Conservation (phyloP, 2,329 filamentous ascomycete species). For the Penicillium sp. region DNA sequence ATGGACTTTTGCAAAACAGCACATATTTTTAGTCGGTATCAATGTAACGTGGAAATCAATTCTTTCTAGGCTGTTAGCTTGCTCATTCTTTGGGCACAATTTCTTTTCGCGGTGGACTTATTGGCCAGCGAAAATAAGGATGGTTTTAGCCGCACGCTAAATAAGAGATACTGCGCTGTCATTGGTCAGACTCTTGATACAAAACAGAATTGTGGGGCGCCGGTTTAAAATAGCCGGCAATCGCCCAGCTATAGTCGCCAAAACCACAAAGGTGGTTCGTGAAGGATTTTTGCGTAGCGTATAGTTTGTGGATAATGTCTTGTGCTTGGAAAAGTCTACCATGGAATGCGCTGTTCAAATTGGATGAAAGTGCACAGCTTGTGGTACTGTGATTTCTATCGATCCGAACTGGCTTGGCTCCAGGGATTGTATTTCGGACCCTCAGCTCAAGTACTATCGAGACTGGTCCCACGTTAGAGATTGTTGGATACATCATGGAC, state of each 20-base stretch:
- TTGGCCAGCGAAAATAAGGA: slow-evolving; percentile 1
- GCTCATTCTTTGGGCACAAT: background rate
- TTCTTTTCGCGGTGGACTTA: background rate
- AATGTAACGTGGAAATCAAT: background rate
- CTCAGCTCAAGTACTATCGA: background rate
- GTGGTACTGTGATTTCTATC: slow-evolving; percentile 1
- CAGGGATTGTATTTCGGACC: background rate
- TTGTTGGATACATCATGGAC: background rate
- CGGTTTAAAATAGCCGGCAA: slow-evolving; percentile 3
- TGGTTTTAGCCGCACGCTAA: slow-evolving; percentile 8
- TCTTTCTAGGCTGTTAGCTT: background rate
- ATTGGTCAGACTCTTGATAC: background rate
- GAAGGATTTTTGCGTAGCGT: background rate
- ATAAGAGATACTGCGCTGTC: background rate
- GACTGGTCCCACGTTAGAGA: background rate
- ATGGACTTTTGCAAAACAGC: background rate
- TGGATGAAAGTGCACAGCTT: background rate
- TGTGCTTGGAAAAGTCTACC: too few relatives aligned
- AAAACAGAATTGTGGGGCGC: background rate
- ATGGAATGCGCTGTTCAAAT: background rate
- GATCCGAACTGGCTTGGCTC: slow-evolving; percentile 7
- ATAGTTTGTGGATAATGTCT: background rate
- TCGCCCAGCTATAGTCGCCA: background rate
- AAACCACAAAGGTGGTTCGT: too few relatives aligned
- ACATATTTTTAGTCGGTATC: slow-evolving; percentile 4